These are phyloP conservation scores for Cyberlindnera bimundalis DNA, from an alignment of 805 yeast species.

Conservation along the genomic window DNA sequence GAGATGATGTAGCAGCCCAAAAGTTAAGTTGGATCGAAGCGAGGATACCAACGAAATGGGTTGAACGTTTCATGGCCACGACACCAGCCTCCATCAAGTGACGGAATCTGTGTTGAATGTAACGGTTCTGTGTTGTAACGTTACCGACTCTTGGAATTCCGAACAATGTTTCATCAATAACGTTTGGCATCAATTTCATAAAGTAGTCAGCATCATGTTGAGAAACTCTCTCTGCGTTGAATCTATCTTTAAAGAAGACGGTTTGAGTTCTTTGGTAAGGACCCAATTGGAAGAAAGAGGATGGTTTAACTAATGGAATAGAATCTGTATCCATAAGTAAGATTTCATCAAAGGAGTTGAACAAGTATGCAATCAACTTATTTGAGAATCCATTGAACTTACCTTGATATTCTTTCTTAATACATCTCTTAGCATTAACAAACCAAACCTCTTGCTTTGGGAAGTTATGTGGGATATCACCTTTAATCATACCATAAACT, in stretches of 20 bases:
- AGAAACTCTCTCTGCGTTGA: slow-evolving; percentile 20
- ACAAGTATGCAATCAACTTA: slow-evolving; percentile 55
- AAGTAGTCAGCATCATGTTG: slow-evolving; percentile 36
- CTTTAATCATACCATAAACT: slow-evolving; percentile 22
- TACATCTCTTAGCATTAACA: slow-evolving; percentile 31
- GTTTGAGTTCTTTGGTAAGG: slow-evolving; percentile 29
- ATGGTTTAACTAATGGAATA: slow-evolving; percentile 38
- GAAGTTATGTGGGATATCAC: slow-evolving; percentile 25
- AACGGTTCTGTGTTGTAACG: slow-evolving; percentile 34
- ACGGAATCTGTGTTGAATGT: slow-evolving; percentile 29
- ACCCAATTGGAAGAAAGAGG: slow-evolving; percentile 35
- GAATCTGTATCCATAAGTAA: slow-evolving; percentile 52
- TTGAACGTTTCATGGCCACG: slow-evolving; percentile 27
- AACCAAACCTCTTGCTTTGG: slow-evolving; percentile 39
- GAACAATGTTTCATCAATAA: slow-evolving; percentile 33
- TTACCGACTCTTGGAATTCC: slow-evolving; percentile 32
- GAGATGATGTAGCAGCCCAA: slow-evolving; percentile 38
- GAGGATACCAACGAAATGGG: slow-evolving; percentile 24
- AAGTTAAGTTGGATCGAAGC: slow-evolving; percentile 32
- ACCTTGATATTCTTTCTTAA: slow-evolving; percentile 26
- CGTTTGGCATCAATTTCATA: slow-evolving; percentile 39
- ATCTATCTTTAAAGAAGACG: slow-evolving; percentile 46
- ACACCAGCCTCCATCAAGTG: slow-evolving; percentile 39
- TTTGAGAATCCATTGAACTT: slow-evolving; percentile 36
- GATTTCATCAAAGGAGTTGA: slow-evolving; percentile 55